phyloP scores from a whole-genome alignment of 1,139 yeast genomes.

The Suhomyces bribrorum region DNA sequence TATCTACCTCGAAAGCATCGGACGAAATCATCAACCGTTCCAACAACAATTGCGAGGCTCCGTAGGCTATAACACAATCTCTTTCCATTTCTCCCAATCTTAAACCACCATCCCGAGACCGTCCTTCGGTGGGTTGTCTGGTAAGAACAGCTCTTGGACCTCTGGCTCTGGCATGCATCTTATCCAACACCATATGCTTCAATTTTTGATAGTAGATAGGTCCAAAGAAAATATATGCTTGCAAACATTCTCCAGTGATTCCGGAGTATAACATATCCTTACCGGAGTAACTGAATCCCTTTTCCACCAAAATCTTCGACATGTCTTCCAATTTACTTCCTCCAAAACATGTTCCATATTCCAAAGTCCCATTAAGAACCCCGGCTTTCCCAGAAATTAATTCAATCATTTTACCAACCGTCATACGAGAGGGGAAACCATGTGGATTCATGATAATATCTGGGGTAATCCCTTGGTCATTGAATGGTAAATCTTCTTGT shows the following conservation, averaged over 20 bases:
- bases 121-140: constrained; percentile 99
- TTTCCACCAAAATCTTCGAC: constrained; percentile 88
- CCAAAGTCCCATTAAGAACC: constrained; percentile 85
- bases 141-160: constrained; percentile 98
- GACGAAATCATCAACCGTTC: constrained; percentile 99
- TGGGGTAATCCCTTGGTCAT: constrained; percentile 85
- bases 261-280: constrained; percentile 99
- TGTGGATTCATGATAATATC: constrained; percentile 99
- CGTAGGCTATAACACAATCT: constrained; percentile 99
- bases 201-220: constrained; percentile 97
- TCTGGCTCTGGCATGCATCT: constrained; percentile 99
- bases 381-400: constrained; percentile 97
- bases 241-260: constrained; percentile 94
- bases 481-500: constrained; percentile 95
- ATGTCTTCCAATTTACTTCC: constrained; percentile 94
- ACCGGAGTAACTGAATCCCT: constrained; percentile 94
- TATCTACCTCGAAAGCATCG: constrained; percentile 96
- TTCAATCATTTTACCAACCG: constrained; percentile 98
- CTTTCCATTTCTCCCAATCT: constrained; percentile 99
- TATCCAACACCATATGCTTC: constrained; percentile 98
- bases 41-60: constrained; percentile 96
- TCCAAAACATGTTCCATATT: constrained; percentile 98
- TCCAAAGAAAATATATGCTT: constrained; percentile 97
- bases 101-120: constrained; percentile 98
- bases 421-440: constrained; percentile 99